Base-by-base conservation (phyloP, 768 basidiomycete species). In the Gymnopilus junonius region DNA sequence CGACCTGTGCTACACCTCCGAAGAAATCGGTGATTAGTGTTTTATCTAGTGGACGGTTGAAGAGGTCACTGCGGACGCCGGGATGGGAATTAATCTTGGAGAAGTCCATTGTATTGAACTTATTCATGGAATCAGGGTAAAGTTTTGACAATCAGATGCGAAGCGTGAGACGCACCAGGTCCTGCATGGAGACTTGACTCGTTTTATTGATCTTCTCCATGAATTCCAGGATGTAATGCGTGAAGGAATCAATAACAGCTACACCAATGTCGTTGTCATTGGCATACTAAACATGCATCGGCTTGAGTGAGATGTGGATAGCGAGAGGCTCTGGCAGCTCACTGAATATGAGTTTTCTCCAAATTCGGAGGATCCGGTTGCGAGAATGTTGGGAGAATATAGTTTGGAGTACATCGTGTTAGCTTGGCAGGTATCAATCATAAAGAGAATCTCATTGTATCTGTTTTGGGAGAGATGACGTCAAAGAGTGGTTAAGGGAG, bases 351-450 rank as follows among this genome's bases (percentile, higher is more conserved):
- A 97, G 71, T 90, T 97, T 76, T 99, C 92, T 40, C 85, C 91
- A 27, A 96, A 78, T 55, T 85, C 77, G 8, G 94, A 93, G 0
- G 93, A 95, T 0, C 94, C 96, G 0, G 94, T 95, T 0, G 96
- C 94, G 3, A 97, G 85, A 54, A 98, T 90, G 67, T 96, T 94
- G 0, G 95, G 95, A 1, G 94, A 95, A 75, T 96, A 96, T 67
- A 97, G 87, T 71, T 95, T 92, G 55, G 90, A 88, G 72, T 93
- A 98, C 89, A 99, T 90, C 4, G 93, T 94, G 72, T 94, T 97
- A 27, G 97, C 97, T 76, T 99, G 95, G 73, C 97, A 99, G 0
- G 97, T 99, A 70, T 99, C 97, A 62, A 96, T 90, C 93, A 99
- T 98, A 81, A 97, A 97, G 70, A 99, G 85, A 53, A 99, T 87